Percentiles rank a stretch among this genome's conserved stretches.
Conservation (phyloP, 768 basidiomycete genomes). For the Pleurotus citrinopileatus region DNA sequence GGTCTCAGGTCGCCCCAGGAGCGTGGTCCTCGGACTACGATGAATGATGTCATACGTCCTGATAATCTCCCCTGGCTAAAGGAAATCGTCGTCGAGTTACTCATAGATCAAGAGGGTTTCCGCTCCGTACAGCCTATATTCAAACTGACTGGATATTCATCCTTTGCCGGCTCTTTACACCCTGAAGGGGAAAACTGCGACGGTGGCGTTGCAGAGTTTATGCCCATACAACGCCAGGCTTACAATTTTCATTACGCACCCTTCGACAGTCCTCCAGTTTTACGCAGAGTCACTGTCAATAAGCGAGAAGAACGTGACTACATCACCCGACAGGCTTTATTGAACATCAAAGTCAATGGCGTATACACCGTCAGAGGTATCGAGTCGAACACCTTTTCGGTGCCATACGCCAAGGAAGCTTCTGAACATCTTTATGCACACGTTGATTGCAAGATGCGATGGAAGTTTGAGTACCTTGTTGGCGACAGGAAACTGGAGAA, state of each 20-base stretch:
- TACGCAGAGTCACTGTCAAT: constrained; percentile 66
- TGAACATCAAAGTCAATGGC: constrained; percentile 67
- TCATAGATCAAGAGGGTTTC: constrained; percentile 86
- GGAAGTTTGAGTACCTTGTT: constrained; percentile 82
- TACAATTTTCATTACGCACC: constrained; percentile 74
- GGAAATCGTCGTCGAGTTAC: constrained; percentile 52
- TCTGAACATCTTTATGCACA: constrained; percentile 21
- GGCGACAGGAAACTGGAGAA: constrained; percentile 50
- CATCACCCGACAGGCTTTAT: constrained; percentile 70
- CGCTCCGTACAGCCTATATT: constrained; percentile 60
- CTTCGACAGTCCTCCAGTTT: constrained; percentile 63
- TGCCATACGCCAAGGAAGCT: constrained; percentile 15
- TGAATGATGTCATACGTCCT: constrained; percentile 25
- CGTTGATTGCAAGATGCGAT: constrained; percentile 41
- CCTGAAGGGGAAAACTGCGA: constrained; percentile 29
- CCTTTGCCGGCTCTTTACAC: constrained; percentile 25
- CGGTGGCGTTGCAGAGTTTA: constrained; percentile 60
- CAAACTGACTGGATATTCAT: constrained; percentile 50
- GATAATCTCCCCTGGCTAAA: constrained; percentile 50
- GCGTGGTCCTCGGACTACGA: constrained; percentile 2
- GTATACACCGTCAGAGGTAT: constrained; percentile 72
- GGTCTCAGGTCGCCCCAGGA: too few species aligned
- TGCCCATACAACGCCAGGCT: constrained; percentile 51
- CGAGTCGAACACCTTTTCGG: constrained; percentile 35
- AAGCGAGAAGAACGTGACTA: constrained; percentile 71